Base-by-base conservation (phyloP, 2,329 filamentous ascomycete species). In the Arthroderma uncinatum region DNA sequence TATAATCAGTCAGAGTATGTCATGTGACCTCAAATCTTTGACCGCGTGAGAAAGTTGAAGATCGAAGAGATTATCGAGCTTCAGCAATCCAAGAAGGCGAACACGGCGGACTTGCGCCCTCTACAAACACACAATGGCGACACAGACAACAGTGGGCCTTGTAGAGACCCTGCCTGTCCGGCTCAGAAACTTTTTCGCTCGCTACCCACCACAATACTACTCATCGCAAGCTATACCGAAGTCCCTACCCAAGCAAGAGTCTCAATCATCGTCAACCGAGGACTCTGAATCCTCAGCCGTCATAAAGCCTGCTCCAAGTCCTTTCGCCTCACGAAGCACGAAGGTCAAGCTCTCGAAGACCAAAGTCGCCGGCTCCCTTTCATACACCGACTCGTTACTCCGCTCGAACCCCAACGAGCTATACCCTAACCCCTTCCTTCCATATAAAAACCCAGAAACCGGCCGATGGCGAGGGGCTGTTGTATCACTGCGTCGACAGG, bases 181-280 rank as follows among this genome's bases (percentile, higher is more conserved):
- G 40, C 82, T 98, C 48, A 82, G 86, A 68, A 83, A 84, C 66
- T 96, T 98, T 80, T 87, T 98, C 73, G 86, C 86, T 58, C 86
- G 87, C 63, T 96, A 92, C 72, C 93, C 93, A 42, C 90, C 92
- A 52, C 80, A 67, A 68, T 69, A 65, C 65, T 81, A 71, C 65
- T 76, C 70, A 54, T 68, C 71, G 25, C 60, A 62, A 57, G 54
- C 57, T 19, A 58, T 60, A 53, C 66, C 66, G 48, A 64, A 60
- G 39, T 62, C 65, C 44, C 56, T 63, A 57, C 56, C 63, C 42
- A 64, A 66, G 39, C 60, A 65, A 58, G 59, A 64, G 57, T 55
- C 64, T 55, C 63, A 68, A 36, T 63, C 66, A 34, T 62, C 68
- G 54, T 79, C 85, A 67, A 74, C 82, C 60, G 72, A 79, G 59